Evolutionary conservation across 1,139 yeast species (phyloP).

Genomic region (Diutina scorzettiae): DNA sequence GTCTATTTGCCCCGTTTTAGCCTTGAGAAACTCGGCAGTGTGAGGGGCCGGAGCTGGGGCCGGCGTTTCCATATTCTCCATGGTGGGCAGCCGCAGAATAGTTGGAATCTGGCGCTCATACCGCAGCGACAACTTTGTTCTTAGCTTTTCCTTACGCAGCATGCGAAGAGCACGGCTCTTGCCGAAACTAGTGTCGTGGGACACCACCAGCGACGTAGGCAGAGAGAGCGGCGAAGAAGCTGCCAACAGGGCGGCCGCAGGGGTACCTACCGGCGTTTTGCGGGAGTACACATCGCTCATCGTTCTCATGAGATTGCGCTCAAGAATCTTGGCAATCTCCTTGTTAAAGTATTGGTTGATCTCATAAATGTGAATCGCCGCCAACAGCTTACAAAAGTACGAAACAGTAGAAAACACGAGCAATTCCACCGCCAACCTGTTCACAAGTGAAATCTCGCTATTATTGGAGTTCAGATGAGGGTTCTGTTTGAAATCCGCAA

Average conservation of each 20-base stretch:
- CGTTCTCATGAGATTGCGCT: background rate
- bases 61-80: background rate
- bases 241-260: background rate
- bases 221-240: background rate
- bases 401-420: background rate
- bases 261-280: background rate
- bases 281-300: background rate
- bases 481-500: slow-evolving; percentile 8
- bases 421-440: slow-evolving; percentile 2
- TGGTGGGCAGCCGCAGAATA: slow-evolving; percentile 1
- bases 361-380: background rate
- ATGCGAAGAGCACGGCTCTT: background rate
- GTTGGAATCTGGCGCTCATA: background rate
- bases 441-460: background rate
- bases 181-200: background rate
- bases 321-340: background rate
- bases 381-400: slow-evolving; percentile 1
- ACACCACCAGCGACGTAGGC: slow-evolving; percentile 5
- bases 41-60: background rate
- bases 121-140: background rate
- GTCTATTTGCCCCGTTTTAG: slow-evolving; percentile 16
- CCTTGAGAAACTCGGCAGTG: slow-evolving; percentile 1
- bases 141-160: slow-evolving; percentile 1
- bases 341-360: slow-evolving; percentile 3
- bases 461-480: background rate